Evolutionary conservation across 2,329 filamentous ascomycete genomes (phyloP), one percentile per base, ranked within the genome.

Genomic region (Talaromyces sp.): DNA sequence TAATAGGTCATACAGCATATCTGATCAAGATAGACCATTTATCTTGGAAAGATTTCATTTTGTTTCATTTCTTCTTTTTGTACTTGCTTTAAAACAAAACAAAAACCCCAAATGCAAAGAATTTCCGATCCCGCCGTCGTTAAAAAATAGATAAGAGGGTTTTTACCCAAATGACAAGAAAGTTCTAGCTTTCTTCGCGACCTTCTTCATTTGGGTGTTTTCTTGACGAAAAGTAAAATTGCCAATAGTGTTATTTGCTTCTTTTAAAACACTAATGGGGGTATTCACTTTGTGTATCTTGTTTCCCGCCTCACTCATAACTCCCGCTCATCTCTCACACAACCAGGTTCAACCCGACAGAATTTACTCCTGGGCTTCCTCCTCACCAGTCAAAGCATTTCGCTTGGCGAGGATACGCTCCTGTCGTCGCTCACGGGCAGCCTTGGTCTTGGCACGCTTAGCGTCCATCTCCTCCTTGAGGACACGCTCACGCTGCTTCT

Each of bases 361-460:
- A 31, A 74, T 76, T 77, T 78, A 76, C 75, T 80, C 77, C 73
- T 82, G 73, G 71, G 64, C 45, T 73, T 83, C 82, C 66, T 82
- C 87, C 78, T 93, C 92, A 80, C 85, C 92, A 77, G 90, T 80
- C 82, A 96, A 82, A 79, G 92, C 93, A 79, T 87, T 90, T 82
- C 93, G 89, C 94, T 99, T 99, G 82, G 90, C 89, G 80, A 85
- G 82, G 81, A 90, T 87, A 84, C 96, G 91, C 87, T 97, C 92
- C 84, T 89, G 84, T 90, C 95, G 95, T 87, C 95, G 90, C 90
- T 98, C 95, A 85, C 95, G 93, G 77, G 95, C 95, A 80, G 95
- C 95, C 93, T 97, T 98, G 89, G 93, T 98, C 93, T 97, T 97
- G 82, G 93, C 92, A 86, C 95, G 93, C 90, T 97, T 98, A 87